Evolutionary conservation across 2,329 filamentous ascomycete species (phyloP).

Genomic region (Claviceps purpurea): DNA sequence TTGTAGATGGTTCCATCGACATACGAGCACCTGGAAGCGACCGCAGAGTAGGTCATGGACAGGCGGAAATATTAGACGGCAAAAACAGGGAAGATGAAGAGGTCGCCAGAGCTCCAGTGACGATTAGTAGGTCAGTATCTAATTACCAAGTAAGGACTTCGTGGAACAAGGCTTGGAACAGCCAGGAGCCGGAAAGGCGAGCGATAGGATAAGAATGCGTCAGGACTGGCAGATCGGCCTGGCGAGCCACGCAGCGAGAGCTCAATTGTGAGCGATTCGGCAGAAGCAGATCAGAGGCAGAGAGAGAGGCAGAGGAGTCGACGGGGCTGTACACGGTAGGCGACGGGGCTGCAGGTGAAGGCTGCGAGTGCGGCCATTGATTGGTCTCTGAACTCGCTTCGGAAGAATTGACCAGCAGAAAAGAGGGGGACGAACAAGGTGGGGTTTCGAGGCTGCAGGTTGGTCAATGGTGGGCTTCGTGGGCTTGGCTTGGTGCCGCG

Average conservation of each 20-base stretch:
- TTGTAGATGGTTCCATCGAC: constrained; percentile 29
- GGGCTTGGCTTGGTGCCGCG: neutral
- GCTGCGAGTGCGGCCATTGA: constrained; percentile 4
- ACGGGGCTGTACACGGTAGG: neutral
- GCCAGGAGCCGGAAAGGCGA: constrained; percentile 1
- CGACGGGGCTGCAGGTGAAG: neutral
- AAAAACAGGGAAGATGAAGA: neutral
- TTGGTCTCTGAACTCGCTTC: constrained; percentile 2
- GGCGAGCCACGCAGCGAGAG: constrained; percentile 2
- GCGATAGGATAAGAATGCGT: neutral
- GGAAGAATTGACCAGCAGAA: constrained; percentile 4
- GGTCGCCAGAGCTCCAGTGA: neutral
- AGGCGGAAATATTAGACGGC: neutral
- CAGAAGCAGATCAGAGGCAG: neutral
- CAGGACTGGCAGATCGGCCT: constrained; percentile 3
- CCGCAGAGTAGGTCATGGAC: constrained; percentile 8
- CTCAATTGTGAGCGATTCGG: neutral
- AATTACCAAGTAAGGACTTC: neutral
- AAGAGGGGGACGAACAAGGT: constrained; percentile 3
- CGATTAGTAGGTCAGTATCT: neutral
- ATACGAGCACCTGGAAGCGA: constrained; percentile 6
- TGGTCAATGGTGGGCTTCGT: neutral
- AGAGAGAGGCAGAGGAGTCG: neutral
- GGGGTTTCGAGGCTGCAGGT: constrained; percentile 4
- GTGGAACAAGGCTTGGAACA: constrained; percentile 1